Evolutionary conservation across 371 early-diverging fungal genomes (phyloP).

Genomic region (Batkoa obscura): DNA sequence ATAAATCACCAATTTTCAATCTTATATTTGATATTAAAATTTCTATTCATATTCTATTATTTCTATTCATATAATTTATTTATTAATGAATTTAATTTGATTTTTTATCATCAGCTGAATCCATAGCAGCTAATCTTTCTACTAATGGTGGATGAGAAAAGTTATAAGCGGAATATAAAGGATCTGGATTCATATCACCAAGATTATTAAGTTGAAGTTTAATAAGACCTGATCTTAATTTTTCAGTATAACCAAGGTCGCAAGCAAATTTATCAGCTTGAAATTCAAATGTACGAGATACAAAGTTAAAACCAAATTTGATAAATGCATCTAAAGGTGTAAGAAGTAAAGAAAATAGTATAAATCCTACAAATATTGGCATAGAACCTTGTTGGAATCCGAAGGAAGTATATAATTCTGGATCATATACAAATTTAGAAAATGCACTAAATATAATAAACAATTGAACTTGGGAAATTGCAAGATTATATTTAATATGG

Average conservation of each 20-base stretch:
- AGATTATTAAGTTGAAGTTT: slow-evolving; percentile 83
- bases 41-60: too few relatives aligned
- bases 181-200: slow-evolving; percentile 74
- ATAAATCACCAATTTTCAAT: too few relatives aligned
- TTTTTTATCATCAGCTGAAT: too few relatives aligned
- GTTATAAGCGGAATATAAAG: slow-evolving; percentile 80
- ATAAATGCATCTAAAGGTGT: slow-evolving; percentile 60
- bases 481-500: slow-evolving; percentile 63
- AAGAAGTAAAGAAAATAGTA: slow-evolving; percentile 64
- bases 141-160: slow-evolving; percentile 87
- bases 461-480: slow-evolving; percentile 50
- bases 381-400: slow-evolving; percentile 36
- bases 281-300: slow-evolving; percentile 80
- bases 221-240: slow-evolving; percentile 62
- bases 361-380: slow-evolving; percentile 73
- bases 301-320: slow-evolving; percentile 53
- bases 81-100: too few relatives aligned
- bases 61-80: too few relatives aligned
- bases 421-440: slow-evolving; percentile 44
- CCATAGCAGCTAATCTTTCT: slow-evolving; percentile 65
- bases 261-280: slow-evolving; percentile 91
- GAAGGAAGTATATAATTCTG: slow-evolving; percentile 58
- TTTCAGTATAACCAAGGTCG: slow-evolving; percentile 62
- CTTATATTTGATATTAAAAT: too few relatives aligned
- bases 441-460: slow-evolving; percentile 74